Conservation (phyloP, 306 rosid species). For the Bauhinia variegata region DNA sequence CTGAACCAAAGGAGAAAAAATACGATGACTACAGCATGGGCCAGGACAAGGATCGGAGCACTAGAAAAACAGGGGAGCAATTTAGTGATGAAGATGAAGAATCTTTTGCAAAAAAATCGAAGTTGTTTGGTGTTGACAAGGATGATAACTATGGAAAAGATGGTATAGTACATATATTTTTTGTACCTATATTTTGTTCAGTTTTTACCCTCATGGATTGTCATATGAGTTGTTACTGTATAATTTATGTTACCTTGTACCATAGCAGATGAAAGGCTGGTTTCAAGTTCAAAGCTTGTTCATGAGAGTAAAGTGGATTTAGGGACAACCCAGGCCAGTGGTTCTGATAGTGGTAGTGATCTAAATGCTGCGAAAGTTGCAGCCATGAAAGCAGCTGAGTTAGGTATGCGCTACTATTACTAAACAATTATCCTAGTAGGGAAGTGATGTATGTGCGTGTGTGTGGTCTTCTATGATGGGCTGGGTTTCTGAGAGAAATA, state of each 20-base stretch:
- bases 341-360: slow-evolving; percentile 57
- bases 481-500: slow-evolving; percentile 13
- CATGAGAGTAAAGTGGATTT: slow-evolving; percentile 54
- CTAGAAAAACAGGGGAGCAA: slow-evolving; percentile 50
- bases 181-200: slow-evolving; percentile 11
- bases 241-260: slow-evolving; percentile 8
- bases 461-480: slow-evolving; percentile 20
- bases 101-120: slow-evolving; percentile 60
- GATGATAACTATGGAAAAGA: slow-evolving; percentile 48
- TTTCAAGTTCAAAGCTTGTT: slow-evolving; percentile 50
- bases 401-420: slow-evolving; percentile 53
- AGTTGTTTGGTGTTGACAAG: slow-evolving; percentile 49
- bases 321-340: slow-evolving; percentile 46
- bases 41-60: slow-evolving; percentile 49
- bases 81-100: slow-evolving; percentile 53
- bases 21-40: slow-evolving; percentile 45
- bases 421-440: slow-evolving; percentile 16
- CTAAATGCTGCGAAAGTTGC: slow-evolving; percentile 83
- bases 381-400: slow-evolving; percentile 97
- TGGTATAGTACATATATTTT: slow-evolving; percentile 47
- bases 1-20: slow-evolving; percentile 55
- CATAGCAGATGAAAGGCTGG: slow-evolving; percentile 44
- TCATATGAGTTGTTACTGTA: not conserved
- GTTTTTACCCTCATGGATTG: slow-evolving; percentile 3
- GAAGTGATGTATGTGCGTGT: too few species aligned